Evolutionary conservation across 768 basidiomycete genomes (phyloP).

Genomic region (Dendrothele bispora): DNA sequence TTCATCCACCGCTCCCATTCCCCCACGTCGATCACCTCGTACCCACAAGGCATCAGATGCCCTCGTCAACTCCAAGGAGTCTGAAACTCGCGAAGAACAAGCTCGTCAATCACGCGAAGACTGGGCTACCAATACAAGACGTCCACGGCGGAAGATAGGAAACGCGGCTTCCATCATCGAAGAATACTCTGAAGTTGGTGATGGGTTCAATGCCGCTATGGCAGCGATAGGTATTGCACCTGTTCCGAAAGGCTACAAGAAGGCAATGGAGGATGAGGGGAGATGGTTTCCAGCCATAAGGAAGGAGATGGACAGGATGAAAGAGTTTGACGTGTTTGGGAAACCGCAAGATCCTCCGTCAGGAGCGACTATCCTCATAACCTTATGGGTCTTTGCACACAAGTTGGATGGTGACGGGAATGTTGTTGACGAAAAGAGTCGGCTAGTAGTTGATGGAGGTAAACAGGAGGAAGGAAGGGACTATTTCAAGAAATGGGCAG

Average conservation of each 20-base stretch:
- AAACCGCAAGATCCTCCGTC: neutral
- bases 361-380: neutral
- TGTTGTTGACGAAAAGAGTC: conserved; percentile 21
- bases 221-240: neutral
- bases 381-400: conserved; percentile 3
- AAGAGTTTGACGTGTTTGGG: neutral
- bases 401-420: neutral
- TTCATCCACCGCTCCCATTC: no score
- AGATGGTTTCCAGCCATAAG: neutral
- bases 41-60: no score
- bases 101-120: no score
- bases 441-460: conserved; percentile 34
- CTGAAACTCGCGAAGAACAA: no score
- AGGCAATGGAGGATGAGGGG: neutral
- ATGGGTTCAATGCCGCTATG: neutral
- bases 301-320: conserved; percentile 1
- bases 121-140: no score
- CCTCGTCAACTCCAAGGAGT: no score
- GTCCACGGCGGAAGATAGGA: no score
- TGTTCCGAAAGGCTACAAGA: neutral
- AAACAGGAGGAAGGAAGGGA: conserved; percentile 31
- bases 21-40: no score
- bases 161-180: no score
- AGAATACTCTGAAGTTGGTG: neutral
- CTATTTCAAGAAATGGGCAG: conserved; percentile 29